Evolutionary conservation across 495 filamentous ascomycete genomes (phyloP), one percentile per base, ranked within the genome.

Genomic region (Xylaria longipes): DNA sequence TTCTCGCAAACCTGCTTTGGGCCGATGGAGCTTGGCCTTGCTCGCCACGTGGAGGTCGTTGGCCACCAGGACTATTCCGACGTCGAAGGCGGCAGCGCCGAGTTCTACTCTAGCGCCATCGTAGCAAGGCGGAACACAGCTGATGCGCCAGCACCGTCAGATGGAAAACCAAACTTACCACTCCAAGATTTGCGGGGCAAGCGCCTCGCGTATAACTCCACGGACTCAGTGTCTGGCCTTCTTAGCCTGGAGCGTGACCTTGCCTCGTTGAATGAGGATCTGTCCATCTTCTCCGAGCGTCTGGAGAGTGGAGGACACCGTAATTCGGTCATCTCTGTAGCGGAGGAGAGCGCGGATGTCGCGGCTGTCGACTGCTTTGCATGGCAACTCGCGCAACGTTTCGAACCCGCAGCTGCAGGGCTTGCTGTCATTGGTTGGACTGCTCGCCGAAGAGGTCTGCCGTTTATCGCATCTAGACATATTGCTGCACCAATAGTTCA

Each of bases 21-120:
- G n/a, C 65, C 65, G n/a, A 68, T 68, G 65, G 65, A 57, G 31
- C 48, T 57, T 12, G 65, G 65, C 17, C 65, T 68, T 57, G 35
- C 65, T 31, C 33, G 29, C 25, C 50, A 68, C 31, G 65, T 57
- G 35, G n/a, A 68, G 39, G 37, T 57, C 15, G 37, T 68, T 25
- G 65, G 48, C 25, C 65, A 68, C 15, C 65, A 68, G 6, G 65
- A 68, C 48, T 68, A 68, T 31, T 56, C 65, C 39, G 22, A 8
- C 2, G 65, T 58, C 52, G 65, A 68, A 29, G 65, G 65, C 1
- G 65, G 65, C 65, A n/a, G 1, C 22, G 65, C 9, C 5, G 37
- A 68, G 14, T 22, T 56, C 48, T 68, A 68, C 25, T 58, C 48
- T 17, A 68, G 65, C n/a, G 65, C 65, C 22, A 11, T 68, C n/a